Conservation (phyloP, 1,139 yeast genomes). For the Tardiomyces blankii region DNA sequence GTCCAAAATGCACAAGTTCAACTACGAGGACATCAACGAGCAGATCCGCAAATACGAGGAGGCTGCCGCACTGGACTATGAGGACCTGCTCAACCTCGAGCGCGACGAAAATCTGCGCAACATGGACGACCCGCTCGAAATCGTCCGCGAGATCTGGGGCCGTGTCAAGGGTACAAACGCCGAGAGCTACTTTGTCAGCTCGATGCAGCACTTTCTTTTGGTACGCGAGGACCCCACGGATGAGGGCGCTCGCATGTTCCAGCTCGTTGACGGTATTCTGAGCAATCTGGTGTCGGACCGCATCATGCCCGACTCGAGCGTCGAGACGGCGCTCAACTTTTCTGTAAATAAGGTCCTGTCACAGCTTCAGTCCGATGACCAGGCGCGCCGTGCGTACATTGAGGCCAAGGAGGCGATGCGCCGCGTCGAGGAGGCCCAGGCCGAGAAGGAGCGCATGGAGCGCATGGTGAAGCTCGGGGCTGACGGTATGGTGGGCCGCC, state of each 20-base stretch:
- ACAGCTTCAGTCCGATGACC: conserved; percentile 82
- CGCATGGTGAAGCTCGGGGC: conserved; percentile 71
- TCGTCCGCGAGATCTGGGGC: conserved; percentile 60
- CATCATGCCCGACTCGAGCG: conserved; percentile 41
- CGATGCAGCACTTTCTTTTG: conserved; percentile 75
- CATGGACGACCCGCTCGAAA: conserved; percentile 54
- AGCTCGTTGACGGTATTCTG: conserved; percentile 72
- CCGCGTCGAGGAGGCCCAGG: conserved; percentile 67
- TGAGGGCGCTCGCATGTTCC: conserved; percentile 63
- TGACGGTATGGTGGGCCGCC: conserved; percentile 66
- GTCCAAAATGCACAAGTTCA: conserved; percentile 48
- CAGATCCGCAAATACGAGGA: conserved; percentile 58
- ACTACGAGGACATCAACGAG: conserved; percentile 51
- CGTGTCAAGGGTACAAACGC: conserved; percentile 62
- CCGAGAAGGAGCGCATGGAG: conserved; percentile 74
- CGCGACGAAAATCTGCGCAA: conserved; percentile 39
- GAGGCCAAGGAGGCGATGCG: conserved; percentile 62
- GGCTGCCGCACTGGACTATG: conserved; percentile 59
- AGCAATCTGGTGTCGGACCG: conserved; percentile 62
- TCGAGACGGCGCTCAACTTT: conserved; percentile 68
- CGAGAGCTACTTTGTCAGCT: conserved; percentile 53
- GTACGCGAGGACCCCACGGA: conserved; percentile 31
- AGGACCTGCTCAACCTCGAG: conserved; percentile 49
- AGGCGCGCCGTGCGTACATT: conserved; percentile 65
- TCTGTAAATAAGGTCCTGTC: conserved; percentile 72